Base-by-base conservation (phyloP, 2,329 filamentous ascomycete species). In the Botrytis fabae region DNA sequence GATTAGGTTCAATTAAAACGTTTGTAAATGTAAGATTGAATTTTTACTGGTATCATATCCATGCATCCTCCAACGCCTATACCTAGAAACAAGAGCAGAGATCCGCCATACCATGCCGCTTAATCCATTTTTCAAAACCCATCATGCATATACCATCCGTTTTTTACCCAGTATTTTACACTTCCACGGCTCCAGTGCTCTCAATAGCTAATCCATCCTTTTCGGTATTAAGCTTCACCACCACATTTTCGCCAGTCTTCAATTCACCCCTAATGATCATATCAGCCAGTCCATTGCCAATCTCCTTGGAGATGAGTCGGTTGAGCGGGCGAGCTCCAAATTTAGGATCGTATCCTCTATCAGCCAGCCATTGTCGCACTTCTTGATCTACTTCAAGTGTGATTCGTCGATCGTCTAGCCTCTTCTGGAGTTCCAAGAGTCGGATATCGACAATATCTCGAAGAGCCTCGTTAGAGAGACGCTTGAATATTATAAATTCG, bases 401-500 rank as follows among this genome's bases (percentile, higher is more conserved):
- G 81, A 98, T 97, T 71, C 96, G 89, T 69, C 94, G 89, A 79
- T 98, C 95, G 75, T 96, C 91, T 1, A 98, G 89, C 59, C 94
- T 90, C 70, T 85, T 84, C 82, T 98, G 95, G 12, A 98, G 86
- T 83, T 98, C 96, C 75, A 87, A 88, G 65, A 98, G 86, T 46
- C 96, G 90, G 76, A 98, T 98, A 79, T 98, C 94, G 66, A 98
- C 94, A 76, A 98, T 98, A 80, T 97, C 95, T 44, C 94, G 88
- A 73, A 98, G 87, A 25, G 95, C 95, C 28, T 87, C 85, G 44
- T 87, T 87, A 0, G 93, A 93, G 2, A 98, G 88, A 14, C 95
- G 89, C 83, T 95, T 95, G 86, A 98, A 98, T 80, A 98, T 85
- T 81, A 98, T 98, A 84, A 98, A 98, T 75, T 97, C 95, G 82